Evolutionary conservation across 2,329 filamentous ascomycete genomes (phyloP).

Genomic region (Zymoseptoria tritici): DNA sequence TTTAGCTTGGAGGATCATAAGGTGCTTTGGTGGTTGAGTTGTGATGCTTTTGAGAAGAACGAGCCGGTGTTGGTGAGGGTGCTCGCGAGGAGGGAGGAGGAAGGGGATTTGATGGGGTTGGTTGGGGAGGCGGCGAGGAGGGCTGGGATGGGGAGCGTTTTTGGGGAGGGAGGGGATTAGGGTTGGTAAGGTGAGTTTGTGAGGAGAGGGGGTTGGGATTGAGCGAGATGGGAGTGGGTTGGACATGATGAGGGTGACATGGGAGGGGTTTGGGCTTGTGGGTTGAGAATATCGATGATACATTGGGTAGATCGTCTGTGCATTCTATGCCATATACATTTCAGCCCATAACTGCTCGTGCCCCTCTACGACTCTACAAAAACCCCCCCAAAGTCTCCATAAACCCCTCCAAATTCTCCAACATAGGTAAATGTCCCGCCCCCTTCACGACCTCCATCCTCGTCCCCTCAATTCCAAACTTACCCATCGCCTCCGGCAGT

Average conservation of each 20-base stretch:
- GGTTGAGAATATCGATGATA: neutral
- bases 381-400: conserved; percentile 56
- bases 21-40: neutral
- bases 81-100: neutral
- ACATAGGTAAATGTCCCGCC: conserved; percentile 79
- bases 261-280: neutral
- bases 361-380: conserved; percentile 39
- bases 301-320: neutral
- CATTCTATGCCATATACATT: neutral
- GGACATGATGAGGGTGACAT: neutral
- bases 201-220: no score
- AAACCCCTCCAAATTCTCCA: conserved; percentile 63
- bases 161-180: neutral
- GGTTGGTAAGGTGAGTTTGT: no score
- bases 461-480: conserved; percentile 48
- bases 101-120: neutral
- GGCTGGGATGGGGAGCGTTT: neutral
- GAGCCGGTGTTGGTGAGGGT: neutral
- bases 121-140: neutral
- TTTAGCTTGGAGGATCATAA: neutral
- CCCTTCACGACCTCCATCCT: conserved; percentile 59
- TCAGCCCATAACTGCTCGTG: neutral
- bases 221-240: no score
- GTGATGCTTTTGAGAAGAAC: neutral
- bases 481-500: conserved; percentile 69